Evolutionary conservation across 208 protist genomes (phyloP), one percentile per base, ranked within the genome.

Genomic region (Trypanosoma cruzi): DNA sequence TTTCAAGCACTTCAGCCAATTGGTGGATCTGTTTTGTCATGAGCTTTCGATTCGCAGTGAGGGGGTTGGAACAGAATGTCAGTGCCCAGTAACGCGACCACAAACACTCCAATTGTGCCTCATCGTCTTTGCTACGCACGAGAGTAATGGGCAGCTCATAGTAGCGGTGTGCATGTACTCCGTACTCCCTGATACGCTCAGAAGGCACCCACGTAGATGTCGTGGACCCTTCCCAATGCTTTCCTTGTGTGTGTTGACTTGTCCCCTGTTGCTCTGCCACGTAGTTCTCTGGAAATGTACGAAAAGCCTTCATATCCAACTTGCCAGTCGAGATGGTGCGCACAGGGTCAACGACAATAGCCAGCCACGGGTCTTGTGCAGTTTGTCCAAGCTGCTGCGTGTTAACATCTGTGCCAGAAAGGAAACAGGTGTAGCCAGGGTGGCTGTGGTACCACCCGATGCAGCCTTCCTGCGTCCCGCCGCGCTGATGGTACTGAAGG

Each of bases 391-490:
- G 71, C 42, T 81, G 81, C 89, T 99, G 97, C 53, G 97, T 99
- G 56, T 56, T 75, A 40, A 98, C 93, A 74, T 99, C 98, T 48
- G 98, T 99, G 68, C 97, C 98, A 16, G 97, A 99, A 37, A 99
- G 86, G 85, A 93, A 94, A 82, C 98, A 99, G 20, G 96, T 95
- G 78, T 99, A 99, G 36, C 97, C 97, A 10, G 98, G 97, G 60
- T 98, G 97, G 77, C 83, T 95, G 86, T 99, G 98, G 68, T 99
- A 99, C 98, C 98, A 99, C 34, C 98, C 98, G 16, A 99, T 60
- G 46, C 93, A 94, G 44, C 97, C 94, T 2, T 84, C 71, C 20
- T 37, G 16, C 16, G 20, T 57, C 10, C 87, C 82, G 54, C 88
- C 64, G 10, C 79, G 79, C 42, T 89, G 76, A 71, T 94, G 81